phyloP scores from a whole-genome alignment of 192 early-diverging fungal genomes.

The Backusella circina region DNA sequence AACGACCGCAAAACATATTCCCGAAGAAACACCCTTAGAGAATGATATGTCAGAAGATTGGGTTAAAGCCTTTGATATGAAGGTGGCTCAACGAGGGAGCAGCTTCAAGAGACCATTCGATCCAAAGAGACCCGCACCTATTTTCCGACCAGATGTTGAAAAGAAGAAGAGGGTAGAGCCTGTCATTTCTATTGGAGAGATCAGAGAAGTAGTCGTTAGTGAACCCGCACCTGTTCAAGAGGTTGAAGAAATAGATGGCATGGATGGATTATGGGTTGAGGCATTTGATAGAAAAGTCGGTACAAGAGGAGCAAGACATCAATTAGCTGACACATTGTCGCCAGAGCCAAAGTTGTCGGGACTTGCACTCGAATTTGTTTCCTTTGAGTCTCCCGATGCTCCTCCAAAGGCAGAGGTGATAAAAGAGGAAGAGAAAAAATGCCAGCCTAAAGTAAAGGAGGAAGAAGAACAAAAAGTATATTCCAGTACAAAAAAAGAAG shows the following conservation, averaged over 20 bases:
- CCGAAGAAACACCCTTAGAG: not conserved
- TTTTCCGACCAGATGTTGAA: not conserved
- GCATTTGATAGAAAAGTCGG: constrained; percentile 30
- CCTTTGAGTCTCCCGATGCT: not conserved
- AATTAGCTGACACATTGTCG: not conserved
- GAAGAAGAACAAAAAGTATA: not conserved
- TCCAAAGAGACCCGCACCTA: not conserved
- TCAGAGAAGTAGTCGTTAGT: not conserved
- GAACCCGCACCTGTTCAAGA: not conserved
- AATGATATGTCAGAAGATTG: constrained; percentile 1
- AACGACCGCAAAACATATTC: not conserved
- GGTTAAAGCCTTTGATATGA: constrained; percentile 24
- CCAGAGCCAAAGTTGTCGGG: not conserved
- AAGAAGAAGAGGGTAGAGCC: not conserved
- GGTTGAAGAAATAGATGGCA: not conserved
- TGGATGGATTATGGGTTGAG: constrained; percentile 25
- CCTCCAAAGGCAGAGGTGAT: not conserved
- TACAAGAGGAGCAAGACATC: constrained; percentile 2
- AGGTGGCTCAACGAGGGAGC: constrained; percentile 21
- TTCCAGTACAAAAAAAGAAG: not conserved
- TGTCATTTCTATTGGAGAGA: not conserved
- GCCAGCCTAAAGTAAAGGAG: not conserved
- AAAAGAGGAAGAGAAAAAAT: not conserved
- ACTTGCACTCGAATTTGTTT: not conserved
- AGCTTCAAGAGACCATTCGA: not conserved